phyloP scores from a whole-genome alignment of 768 basidiomycete genomes.

The Neoboletus magnificus region DNA sequence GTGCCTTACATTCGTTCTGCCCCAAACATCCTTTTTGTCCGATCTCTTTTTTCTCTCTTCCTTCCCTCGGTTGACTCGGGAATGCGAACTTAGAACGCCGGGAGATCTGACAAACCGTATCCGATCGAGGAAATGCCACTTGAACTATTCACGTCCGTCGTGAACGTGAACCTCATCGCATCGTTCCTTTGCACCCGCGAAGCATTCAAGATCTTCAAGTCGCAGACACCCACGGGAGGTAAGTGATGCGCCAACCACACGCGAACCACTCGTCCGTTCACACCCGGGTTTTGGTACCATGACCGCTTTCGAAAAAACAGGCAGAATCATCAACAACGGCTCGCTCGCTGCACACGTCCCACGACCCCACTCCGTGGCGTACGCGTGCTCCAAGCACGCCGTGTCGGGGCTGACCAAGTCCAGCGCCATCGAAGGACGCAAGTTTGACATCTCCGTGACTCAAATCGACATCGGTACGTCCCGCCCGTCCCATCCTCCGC shows the following conservation, averaged over 20 bases:
- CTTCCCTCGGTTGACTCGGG: not conserved
- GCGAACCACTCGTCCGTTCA: too few species aligned
- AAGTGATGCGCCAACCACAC: conserved; percentile 5
- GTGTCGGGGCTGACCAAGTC: conserved; percentile 73
- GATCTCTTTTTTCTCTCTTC: not conserved
- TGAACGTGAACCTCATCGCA: conserved; percentile 70
- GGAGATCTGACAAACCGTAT: conserved; percentile 46
- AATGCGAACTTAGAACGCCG: conserved; percentile 61
- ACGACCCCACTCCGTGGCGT: conserved; percentile 59
- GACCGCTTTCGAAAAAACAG: too few species aligned
- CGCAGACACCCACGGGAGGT: conserved; percentile 71
- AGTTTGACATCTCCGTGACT: conserved; percentile 69
- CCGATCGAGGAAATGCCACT: conserved; percentile 62
- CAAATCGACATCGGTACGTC: conserved; percentile 76
- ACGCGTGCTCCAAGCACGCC: conserved; percentile 80
- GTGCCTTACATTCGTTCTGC: not conserved
- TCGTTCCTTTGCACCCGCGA: conserved; percentile 76
- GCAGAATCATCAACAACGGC: conserved; percentile 84
- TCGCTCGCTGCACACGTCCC: conserved; percentile 72
- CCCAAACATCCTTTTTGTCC: not conserved
- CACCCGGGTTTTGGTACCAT: too few species aligned
- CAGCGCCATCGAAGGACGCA: conserved; percentile 73
- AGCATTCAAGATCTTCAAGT: conserved; percentile 71
- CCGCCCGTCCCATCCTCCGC: not conserved
- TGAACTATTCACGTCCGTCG: conserved; percentile 57